Evolutionary conservation across 1,139 yeast genomes (phyloP).

Genomic region (Taphrina populina): DNA sequence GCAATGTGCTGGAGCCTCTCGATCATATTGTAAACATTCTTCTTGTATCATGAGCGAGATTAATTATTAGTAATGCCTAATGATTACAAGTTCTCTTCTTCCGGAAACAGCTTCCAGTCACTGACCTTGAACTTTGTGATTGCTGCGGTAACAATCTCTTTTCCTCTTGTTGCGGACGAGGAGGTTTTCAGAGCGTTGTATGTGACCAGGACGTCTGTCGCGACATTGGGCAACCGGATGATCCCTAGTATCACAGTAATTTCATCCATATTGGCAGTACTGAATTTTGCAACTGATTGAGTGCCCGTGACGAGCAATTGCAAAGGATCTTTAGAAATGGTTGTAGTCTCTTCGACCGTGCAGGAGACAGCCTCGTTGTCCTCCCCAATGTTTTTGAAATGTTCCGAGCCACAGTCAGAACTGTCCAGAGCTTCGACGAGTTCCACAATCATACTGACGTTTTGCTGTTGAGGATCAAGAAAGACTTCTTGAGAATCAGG

Average conservation of each 20-base stretch:
- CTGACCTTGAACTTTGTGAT: not conserved
- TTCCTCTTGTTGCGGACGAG: not conserved
- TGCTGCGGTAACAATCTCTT: not conserved
- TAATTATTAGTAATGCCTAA: no score
- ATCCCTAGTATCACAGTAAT: slow-evolving; percentile 4
- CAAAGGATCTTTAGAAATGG: not conserved
- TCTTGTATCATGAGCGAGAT: no score
- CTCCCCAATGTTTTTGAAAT: not conserved
- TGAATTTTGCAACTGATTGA: slow-evolving; percentile 9
- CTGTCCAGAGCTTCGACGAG: slow-evolving; percentile 37
- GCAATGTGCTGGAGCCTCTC: no score
- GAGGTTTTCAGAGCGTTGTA: not conserved
- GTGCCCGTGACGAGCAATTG: not conserved
- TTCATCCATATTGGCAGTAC: not conserved
- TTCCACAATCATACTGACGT: slow-evolving; percentile 39
- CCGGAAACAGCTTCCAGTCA: slow-evolving; percentile 17
- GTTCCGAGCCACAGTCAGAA: not conserved
- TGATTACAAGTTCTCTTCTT: no score
- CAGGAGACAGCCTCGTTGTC: slow-evolving; percentile 5
- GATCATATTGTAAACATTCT: no score
- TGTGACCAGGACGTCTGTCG: slow-evolving; percentile 16
- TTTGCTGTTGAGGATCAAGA: slow-evolving; percentile 34
- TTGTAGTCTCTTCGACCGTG: not conserved
- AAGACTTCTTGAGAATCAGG: slow-evolving; percentile 42
- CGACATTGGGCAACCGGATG: not conserved